These are phyloP conservation scores for Aphelidium insulamus DNA, from an alignment of 371 early-diverging fungal species.

Conservation along the genomic window DNA sequence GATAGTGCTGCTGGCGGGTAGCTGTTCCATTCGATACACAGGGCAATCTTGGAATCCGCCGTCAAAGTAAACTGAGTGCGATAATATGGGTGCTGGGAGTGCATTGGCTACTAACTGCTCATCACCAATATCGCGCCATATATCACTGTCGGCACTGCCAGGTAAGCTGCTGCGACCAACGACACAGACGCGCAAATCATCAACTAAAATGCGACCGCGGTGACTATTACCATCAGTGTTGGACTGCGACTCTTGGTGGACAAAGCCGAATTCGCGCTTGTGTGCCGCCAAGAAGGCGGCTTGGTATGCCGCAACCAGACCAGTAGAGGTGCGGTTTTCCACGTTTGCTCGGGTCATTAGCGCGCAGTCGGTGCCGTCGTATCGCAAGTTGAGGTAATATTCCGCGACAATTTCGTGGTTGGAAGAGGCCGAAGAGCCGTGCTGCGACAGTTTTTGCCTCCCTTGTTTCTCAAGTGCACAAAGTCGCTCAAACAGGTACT, in stretches of 20 bases:
- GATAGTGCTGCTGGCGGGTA: conserved; percentile 36
- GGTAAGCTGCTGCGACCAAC: conserved; percentile 42
- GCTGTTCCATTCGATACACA: conserved; percentile 36
- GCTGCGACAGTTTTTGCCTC: conserved; percentile 11
- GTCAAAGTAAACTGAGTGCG: conserved; percentile 56
- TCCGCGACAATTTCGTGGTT: conserved; percentile 22
- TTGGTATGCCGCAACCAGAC: too few species aligned
- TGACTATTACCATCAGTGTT: too few species aligned
- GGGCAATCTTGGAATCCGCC: conserved; percentile 38
- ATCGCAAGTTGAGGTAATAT: conserved; percentile 68
- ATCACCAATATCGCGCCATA: neutral
- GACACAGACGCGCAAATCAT: conserved; percentile 78
- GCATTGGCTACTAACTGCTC: conserved; percentile 1
- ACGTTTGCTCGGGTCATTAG: conserved; percentile 85
- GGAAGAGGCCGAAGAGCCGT: conserved; percentile 37
- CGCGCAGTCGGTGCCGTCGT: conserved; percentile 82
- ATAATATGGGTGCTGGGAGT: conserved; percentile 5
- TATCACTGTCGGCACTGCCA: neutral
- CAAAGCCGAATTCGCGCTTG: conserved; percentile 78
- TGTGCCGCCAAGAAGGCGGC: conserved; percentile 38
- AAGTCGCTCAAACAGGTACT: conserved; percentile 29
- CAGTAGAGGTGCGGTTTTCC: too few species aligned
- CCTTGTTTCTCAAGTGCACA: conserved; percentile 18
- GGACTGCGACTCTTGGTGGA: conserved; percentile 44
- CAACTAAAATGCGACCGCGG: conserved; percentile 54